Percentiles rank a stretch among this genome's conserved stretches.
Evolutionary conservation across 2,329 filamentous ascomycete genomes (phyloP).

Genomic region (Neobulgaria alba): DNA sequence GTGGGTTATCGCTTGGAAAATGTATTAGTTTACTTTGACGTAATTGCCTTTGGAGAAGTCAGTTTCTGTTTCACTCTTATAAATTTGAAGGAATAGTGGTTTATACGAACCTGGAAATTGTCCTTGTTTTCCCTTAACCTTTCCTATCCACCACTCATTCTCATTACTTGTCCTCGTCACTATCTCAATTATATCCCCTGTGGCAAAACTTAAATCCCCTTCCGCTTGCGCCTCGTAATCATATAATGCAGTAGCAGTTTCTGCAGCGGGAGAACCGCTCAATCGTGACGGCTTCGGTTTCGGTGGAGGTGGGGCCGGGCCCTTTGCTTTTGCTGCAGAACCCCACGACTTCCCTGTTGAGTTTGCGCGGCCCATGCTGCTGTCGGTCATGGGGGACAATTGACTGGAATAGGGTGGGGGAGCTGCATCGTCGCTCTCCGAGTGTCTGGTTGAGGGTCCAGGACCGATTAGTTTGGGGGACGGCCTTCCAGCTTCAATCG

Average conservation of each 20-base stretch:
- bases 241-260: conserved; percentile 85
- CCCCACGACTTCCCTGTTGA: conserved; percentile 35
- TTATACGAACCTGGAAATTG: conserved; percentile 79
- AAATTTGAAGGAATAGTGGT: neutral
- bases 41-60: conserved; percentile 37
- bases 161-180: conserved; percentile 73
- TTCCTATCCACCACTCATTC: conserved; percentile 97
- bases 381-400: conserved; percentile 25
- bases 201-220: conserved; percentile 82
- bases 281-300: conserved; percentile 75
- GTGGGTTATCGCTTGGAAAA: conserved; percentile 4
- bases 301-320: conserved; percentile 58
- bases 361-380: conserved; percentile 31
- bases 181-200: conserved; percentile 88
- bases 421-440: conserved; percentile 45
- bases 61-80: neutral
- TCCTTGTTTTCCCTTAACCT: conserved; percentile 67
- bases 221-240: conserved; percentile 95
- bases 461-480: conserved; percentile 23
- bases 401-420: conserved; percentile 61
- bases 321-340: conserved; percentile 58
- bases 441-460: conserved; percentile 31
- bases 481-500: conserved; percentile 30
- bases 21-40: conserved; percentile 34
- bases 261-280: conserved; percentile 53